Evolutionary conservation across 2,329 filamentous ascomycete species (phyloP), one percentile per base, ranked within the genome.

Genomic region (Epichloe aotearoae): DNA sequence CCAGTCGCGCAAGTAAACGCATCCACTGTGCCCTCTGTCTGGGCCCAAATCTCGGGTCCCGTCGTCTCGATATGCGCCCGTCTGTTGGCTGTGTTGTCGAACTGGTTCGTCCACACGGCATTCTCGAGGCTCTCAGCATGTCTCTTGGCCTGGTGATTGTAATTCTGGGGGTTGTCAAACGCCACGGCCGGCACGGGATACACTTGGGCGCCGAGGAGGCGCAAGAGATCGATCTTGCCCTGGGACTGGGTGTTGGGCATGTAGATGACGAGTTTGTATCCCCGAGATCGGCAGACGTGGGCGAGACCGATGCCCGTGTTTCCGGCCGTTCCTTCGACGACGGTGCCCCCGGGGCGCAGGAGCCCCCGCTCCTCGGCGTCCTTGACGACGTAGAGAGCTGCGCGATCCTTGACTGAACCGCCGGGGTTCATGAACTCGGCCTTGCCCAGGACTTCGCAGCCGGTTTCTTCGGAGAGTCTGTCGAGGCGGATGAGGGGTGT

Each of bases 201-300:
- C 36, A 98, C 93, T 69, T 97, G 90, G 26, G 93, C 93, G 57
- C 93, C 93, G 10, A 98, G 79, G 37, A 97, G 75, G 8, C 91
- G 79, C 56, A 98, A 74, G 49, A 98, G 77, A 67, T 97, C 93
- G 64, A 98, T 87, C 75, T 98, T 98, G 66, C 90, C 93, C 71
- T 95, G 91, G 19, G 90, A 95, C 72, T 97, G 93, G 46, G 91
- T 97, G 75, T 98, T 86, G 61, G 93, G 93, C 93, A 98, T 97
- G 80, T 97, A 98, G 66, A 98, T 98, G 64, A 97, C 90, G 47
- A 95, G 82, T 66, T 85, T 85, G 77, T 98, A 97, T 40, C 91
- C 93, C 61, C 84, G 85, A 38, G 84, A 87, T 54, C 91, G 82
- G 72, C 93, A 97, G 51, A 98, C 93, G 71, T 97, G 93, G 19